phyloP scores from a whole-genome alignment of 306 rosid genomes.

The Mimosa pudica region DNA sequence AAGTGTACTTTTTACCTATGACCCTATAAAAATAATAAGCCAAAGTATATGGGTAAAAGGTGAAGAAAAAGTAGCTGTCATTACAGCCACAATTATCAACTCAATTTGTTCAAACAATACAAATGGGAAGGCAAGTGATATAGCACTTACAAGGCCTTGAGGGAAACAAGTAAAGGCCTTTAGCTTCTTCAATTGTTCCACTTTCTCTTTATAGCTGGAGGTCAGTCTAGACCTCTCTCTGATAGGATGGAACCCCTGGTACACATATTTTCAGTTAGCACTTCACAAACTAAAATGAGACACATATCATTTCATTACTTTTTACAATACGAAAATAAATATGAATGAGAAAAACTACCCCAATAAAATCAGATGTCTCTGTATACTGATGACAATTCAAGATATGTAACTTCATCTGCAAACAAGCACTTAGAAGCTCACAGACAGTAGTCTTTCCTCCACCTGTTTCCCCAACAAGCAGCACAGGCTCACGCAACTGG shows the following conservation, averaged over 20 bases:
- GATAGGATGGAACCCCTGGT: constrained; percentile 80
- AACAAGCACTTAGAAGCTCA: constrained; percentile 70
- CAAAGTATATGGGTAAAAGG: not conserved
- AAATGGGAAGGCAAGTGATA: not conserved
- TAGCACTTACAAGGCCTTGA: constrained; percentile 54
- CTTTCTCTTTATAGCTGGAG: constrained; percentile 47
- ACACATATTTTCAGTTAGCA: constrained; percentile 20
- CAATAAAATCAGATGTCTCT: constrained; percentile 94
- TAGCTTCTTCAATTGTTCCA: constrained; percentile 55
- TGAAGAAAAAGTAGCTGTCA: not conserved
- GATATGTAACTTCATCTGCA: constrained; percentile 69
- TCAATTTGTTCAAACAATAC: not conserved
- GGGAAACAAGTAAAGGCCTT: constrained; percentile 47
- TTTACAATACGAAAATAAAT: constrained; percentile 2
- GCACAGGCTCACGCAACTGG: constrained; percentile 75
- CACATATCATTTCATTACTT: not conserved
- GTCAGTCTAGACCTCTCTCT: constrained; percentile 76
- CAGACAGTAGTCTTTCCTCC: constrained; percentile 98
- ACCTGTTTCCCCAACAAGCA: constrained; percentile 97
- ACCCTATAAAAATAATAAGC: too few relatives aligned
- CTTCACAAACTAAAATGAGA: constrained; percentile 16
- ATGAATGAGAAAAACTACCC: constrained; percentile 60
- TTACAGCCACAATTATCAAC: not conserved
- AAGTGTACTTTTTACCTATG: too few relatives aligned
- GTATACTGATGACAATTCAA: constrained; percentile 95